Evolutionary conservation across 345 rosid species (phyloP), one percentile per base, ranked within the genome.

Genomic region (Conringia planisiliqua): DNA sequence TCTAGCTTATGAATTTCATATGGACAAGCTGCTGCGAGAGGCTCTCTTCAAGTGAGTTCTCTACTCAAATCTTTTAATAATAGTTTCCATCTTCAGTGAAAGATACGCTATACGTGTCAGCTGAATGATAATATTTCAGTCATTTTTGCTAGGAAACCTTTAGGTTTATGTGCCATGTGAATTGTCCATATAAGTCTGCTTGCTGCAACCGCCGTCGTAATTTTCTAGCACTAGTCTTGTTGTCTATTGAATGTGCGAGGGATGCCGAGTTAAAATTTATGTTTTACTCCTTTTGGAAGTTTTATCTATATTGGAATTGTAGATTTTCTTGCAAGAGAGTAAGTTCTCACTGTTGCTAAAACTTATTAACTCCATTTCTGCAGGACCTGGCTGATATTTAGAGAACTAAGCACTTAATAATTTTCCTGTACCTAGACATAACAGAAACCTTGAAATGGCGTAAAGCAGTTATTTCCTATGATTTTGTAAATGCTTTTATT

Each of bases 21-120:
- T 95, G 97, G 99, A 95, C 83, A 95, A 85, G 76, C 80, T 82
- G 65, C 77, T 95, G 74, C 85, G 92, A 18, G 88, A 88, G 68
- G 81, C 87, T 47, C 93, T 95, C 70, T 87, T 95, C 77, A 71
- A 85, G 99, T 95, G 84, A 88, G 89, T 79, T 71, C 39, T 63
- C 32, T 62, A 42, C 68, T 33, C 52, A 36, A 42, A 22, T 16
- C 10, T 60, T 20, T 14, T 60, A 51, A 10, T 30, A 42, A 16
- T 54, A 0, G 2, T 55, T 76, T 60, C 16, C 58, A 69, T 27
- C 61, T 2, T 51, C 40, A 3, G 32, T 55, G 14, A 63, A 51
- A 36, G 11, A 9, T 51, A 50, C 12, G 18, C 56, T 12, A 33
- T 20, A 14, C 17, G 40, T 59, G 46, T 58, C 66, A 33, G 57